Base-by-base conservation (phyloP, 2,329 filamentous ascomycete species). In the Podosphaera fusca region DNA sequence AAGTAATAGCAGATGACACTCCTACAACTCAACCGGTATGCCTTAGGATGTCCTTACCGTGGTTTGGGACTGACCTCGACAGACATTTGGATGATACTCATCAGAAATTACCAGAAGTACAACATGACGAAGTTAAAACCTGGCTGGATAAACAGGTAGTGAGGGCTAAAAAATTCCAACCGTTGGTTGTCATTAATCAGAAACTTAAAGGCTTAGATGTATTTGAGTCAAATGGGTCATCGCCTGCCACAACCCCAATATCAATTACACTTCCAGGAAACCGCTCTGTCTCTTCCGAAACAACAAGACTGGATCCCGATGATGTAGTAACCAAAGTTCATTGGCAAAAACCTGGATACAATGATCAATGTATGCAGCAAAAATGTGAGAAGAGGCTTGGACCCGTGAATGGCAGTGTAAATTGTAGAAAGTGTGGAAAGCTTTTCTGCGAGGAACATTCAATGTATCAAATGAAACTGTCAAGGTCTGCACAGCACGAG, bases 381-480 rank as follows among this genome's bases (percentile, higher is more conserved):
- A 75, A 82, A 29, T 98, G 92, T 64, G 86, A 81, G 35, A 86
- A 85, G 68, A 78, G 81, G 33, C 72, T 98, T 4, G 88, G 87
- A 0, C 77, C 84, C 2, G 76, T 85, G 5, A 89, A 85, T 64
- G 87, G 88, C 21, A 88, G 77, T 64, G 82, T 98, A 64, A 95
- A 98, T 68, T 98, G 92, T 69, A 78, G 92, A 61, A 87, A 89
- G 61, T 98, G 92, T 65, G 92, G 92, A 5, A 83, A 84, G 63
- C 72, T 98, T 46, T 98, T 96, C 67, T 98, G 92, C 69, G 92
- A 96, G 66, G 86, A 90, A 63, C 92, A 98, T 68, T 96, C 92
- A 56, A 95, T 98, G 89, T 98, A 96, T 67, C 90, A 98, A 72
- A 96, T 96, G 85, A 95, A 94, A 73, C 75, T 98, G 9, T 95